Evolutionary conservation across 768 basidiomycete genomes (phyloP).

Genomic region (Leccinum ochraceum): DNA sequence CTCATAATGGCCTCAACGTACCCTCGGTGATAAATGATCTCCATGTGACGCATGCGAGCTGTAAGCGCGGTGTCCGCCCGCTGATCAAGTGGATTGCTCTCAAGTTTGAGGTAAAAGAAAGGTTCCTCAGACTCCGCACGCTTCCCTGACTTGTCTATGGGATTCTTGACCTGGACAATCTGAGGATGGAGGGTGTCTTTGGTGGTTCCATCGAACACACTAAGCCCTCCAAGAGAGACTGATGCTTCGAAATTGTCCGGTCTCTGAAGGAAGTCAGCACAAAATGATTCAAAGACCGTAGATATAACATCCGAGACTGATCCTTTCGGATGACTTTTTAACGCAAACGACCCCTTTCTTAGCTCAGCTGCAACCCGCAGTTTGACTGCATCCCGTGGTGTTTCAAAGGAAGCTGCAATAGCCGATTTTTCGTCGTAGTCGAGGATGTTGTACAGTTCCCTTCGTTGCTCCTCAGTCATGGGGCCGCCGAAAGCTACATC

Average conservation of each 20-base stretch:
- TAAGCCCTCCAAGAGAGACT: constrained; percentile 81
- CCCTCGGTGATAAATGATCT: constrained; percentile 93
- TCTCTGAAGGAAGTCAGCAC: constrained; percentile 81
- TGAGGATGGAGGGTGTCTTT: constrained; percentile 77
- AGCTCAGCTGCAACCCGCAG: constrained; percentile 74
- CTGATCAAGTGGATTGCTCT: constrained; percentile 88
- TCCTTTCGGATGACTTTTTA: constrained; percentile 74
- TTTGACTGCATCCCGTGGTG: constrained; percentile 79
- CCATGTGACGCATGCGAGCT: constrained; percentile 91
- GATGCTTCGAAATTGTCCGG: constrained; percentile 85
- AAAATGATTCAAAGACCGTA: constrained; percentile 83
- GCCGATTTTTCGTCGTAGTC: constrained; percentile 90
- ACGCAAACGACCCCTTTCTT: constrained; percentile 83
- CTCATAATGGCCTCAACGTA: constrained; percentile 90
- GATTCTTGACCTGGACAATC: constrained; percentile 82
- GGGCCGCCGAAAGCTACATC: constrained; percentile 60
- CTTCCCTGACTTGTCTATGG: constrained; percentile 24
- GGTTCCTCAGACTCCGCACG: constrained; percentile 42
- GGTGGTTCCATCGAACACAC: constrained; percentile 92
- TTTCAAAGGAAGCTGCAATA: constrained; percentile 65
- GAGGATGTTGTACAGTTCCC: constrained; percentile 85
- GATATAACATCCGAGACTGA: constrained; percentile 73
- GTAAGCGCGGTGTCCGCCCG: constrained; percentile 90
- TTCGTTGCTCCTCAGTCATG: constrained; percentile 89
- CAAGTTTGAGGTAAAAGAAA: constrained; percentile 91